Percentiles rank a stretch among this genome's conserved stretches.
phyloP scores from a whole-genome alignment of 805 yeast species.

The Candida suzukii region DNA sequence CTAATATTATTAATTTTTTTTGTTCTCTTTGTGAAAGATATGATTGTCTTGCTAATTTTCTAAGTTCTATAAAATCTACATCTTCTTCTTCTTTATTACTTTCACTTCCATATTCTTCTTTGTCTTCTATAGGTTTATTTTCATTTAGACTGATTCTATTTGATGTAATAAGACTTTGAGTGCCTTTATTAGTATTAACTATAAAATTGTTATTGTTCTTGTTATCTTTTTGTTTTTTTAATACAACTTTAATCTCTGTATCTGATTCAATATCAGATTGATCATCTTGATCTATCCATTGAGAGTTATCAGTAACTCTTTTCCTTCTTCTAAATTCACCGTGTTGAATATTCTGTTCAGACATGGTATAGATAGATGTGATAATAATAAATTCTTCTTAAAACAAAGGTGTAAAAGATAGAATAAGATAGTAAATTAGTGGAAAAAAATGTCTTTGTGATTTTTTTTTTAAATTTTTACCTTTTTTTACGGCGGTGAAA shows the following conservation, averaged over 20 bases:
- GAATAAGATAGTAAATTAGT: no score
- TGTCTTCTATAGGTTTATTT: background rate
- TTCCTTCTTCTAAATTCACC: slow-evolving; percentile 15
- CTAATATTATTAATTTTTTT: slow-evolving; percentile 34
- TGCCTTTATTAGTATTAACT: background rate
- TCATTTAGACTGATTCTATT: slow-evolving; percentile 2
- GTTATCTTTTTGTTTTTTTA: background rate
- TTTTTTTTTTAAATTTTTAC: no score
- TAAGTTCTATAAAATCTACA: slow-evolving; percentile 22
- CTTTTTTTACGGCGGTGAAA: no score
- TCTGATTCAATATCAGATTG: background rate
- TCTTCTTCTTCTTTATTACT: slow-evolving; percentile 4
- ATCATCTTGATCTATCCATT: slow-evolving; percentile 2
- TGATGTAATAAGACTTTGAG: no score
- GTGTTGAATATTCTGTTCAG: background rate
- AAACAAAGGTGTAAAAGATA: no score
- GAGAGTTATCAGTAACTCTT: slow-evolving; percentile 3
- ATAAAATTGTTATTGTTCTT: no score
- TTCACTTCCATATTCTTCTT: slow-evolving; percentile 3
- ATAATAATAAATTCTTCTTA: no score
- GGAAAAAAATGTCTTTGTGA: no score
- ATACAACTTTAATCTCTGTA: background rate
- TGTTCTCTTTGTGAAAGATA: slow-evolving; percentile 43
- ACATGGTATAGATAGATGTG: background rate
- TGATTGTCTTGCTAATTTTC: slow-evolving; percentile 41